Evolutionary conservation across 805 yeast species (phyloP).

Genomic region (Suhomyces canberraensis): DNA sequence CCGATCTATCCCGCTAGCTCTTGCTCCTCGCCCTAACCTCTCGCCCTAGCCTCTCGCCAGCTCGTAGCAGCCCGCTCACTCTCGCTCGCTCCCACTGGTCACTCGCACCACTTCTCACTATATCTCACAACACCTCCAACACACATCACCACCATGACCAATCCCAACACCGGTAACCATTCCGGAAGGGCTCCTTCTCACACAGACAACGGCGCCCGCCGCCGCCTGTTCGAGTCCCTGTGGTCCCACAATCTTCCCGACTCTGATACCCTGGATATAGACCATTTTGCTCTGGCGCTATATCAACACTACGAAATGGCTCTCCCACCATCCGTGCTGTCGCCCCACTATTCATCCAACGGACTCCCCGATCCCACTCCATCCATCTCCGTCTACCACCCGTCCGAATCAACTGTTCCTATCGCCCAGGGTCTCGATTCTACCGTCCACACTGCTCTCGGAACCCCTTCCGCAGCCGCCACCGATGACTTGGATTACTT

Average conservation of each 20-base stretch:
- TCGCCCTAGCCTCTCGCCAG: too few relatives aligned
- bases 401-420: not conserved
- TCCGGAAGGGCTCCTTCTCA: too few relatives aligned
- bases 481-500: constrained; percentile 10
- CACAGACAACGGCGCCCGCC: too few relatives aligned
- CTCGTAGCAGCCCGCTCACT: too few relatives aligned
- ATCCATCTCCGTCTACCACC: not conserved
- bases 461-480: constrained; percentile 3
- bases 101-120: too few relatives aligned
- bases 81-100: too few relatives aligned
- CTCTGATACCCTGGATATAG: constrained; percentile 3
- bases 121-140: not conserved
- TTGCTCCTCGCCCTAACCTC: too few relatives aligned
- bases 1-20: too few relatives aligned
- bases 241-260: too few relatives aligned
- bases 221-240: too few relatives aligned
- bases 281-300: constrained; percentile 1
- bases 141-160: not conserved
- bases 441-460: not conserved
- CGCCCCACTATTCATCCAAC: too few relatives aligned
- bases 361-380: too few relatives aligned
- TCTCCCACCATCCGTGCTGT: not conserved
- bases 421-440: not conserved
- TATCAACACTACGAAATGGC: constrained; percentile 1
- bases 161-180: not conserved